Conservation (phyloP, 768 basidiomycete genomes). For the Gautieria morchelliformis region DNA sequence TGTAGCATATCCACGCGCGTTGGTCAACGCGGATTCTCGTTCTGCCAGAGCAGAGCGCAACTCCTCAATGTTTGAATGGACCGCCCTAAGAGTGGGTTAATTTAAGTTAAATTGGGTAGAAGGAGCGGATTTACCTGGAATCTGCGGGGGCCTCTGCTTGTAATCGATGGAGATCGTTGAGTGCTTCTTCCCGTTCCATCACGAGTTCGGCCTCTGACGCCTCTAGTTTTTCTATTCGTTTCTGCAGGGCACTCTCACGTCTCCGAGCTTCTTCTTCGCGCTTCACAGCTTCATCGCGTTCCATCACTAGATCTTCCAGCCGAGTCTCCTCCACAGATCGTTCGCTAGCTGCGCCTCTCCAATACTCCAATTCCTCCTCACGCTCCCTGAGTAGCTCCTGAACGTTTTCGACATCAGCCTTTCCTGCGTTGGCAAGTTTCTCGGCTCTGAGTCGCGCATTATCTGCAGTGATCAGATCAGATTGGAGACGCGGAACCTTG, state of each 20-base stretch:
- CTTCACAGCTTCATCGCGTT: constrained; percentile 11
- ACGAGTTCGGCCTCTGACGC: constrained; percentile 35
- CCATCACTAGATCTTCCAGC: background rate
- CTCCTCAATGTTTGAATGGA: constrained; percentile 2
- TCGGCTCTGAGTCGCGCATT: constrained; percentile 39
- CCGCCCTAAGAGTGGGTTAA: background rate
- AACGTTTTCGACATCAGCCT: constrained; percentile 36
- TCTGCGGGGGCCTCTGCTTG: constrained; percentile 21
- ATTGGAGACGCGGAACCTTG: constrained; percentile 13
- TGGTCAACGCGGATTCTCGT: background rate
- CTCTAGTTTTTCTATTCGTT: constrained; percentile 54
- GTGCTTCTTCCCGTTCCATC: constrained; percentile 43
- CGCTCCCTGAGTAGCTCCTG: constrained; percentile 38
- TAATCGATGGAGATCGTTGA: constrained; percentile 33
- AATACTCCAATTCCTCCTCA: constrained; percentile 46
- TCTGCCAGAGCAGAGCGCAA: background rate
- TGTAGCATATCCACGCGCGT: background rate
- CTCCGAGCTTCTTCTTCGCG: constrained; percentile 28
- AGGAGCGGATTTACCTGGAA: constrained; percentile 17
- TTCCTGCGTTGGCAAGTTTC: constrained; percentile 46
- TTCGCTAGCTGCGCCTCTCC: constrained; percentile 22
- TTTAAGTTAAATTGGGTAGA: background rate
- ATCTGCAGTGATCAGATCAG: constrained; percentile 42
- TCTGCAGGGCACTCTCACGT: constrained; percentile 52
- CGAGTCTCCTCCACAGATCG: background rate